Percentiles rank a stretch among this genome's conserved stretches.
Evolutionary conservation across 257 asterid species (phyloP).

Genomic region (Jaltomata sinuosa): DNA sequence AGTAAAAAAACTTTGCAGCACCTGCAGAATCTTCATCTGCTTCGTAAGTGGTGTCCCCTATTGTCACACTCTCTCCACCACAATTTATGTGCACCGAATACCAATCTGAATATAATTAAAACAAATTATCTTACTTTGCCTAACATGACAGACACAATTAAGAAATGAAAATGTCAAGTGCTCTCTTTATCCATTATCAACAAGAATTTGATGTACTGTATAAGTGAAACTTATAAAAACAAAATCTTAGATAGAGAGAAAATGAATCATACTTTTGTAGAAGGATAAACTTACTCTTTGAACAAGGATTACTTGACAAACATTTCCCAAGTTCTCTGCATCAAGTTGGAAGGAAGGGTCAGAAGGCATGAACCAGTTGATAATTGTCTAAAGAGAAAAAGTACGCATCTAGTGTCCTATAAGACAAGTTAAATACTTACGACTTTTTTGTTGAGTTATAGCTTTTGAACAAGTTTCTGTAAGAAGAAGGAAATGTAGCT

Average conservation of each 20-base stretch:
- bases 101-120: not conserved
- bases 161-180: not conserved
- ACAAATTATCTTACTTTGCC: not conserved
- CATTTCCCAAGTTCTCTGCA: conserved; percentile 29
- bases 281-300: conserved; percentile 19
- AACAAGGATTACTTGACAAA: conserved; percentile 17
- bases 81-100: conserved; percentile 2
- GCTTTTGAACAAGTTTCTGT: conserved; percentile 61
- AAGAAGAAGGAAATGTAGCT: not conserved
- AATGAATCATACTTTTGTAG: not conserved
- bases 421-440: conserved; percentile 20
- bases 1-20: not conserved
- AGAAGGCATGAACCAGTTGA: not conserved
- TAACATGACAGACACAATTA: not conserved
- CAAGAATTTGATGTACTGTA: not conserved
- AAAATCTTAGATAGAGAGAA: not conserved
- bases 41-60: not conserved
- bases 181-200: not conserved
- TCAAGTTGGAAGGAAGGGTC: not conserved
- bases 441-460: conserved; percentile 7
- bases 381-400: not conserved
- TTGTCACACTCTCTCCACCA: not conserved
- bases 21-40: not conserved
- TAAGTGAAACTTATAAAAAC: not conserved
- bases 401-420: not conserved